These are phyloP conservation scores for Sutorius eximius DNA, from an alignment of 1,284 basidiomycete species.

Conservation along the genomic window DNA sequence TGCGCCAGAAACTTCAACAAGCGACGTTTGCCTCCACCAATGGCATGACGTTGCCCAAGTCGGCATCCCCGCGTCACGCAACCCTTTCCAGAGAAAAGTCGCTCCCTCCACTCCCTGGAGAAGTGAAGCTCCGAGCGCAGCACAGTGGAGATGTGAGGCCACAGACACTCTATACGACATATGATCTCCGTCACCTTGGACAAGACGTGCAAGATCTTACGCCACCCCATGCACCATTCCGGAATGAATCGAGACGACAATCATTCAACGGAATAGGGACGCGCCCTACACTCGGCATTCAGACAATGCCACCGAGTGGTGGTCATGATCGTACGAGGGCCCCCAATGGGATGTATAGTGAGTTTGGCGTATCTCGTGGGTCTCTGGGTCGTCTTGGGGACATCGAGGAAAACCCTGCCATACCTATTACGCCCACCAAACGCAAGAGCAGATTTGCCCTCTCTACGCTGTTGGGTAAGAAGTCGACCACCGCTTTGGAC, in stretches of 20 bases:
- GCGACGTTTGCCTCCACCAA: conserved; percentile 34
- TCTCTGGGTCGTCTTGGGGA: conserved; percentile 59
- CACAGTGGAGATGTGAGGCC: conserved; percentile 51
- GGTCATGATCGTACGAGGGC: conserved; percentile 30
- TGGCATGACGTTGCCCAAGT: conserved; percentile 31
- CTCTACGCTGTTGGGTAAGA: conserved; percentile 63
- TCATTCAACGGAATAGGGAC: conserved; percentile 69
- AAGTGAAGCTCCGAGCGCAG: conserved; percentile 45
- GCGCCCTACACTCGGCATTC: conserved; percentile 50
- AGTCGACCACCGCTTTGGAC: conserved; percentile 42
- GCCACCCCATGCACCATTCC: conserved; percentile 66
- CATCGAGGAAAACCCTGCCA: conserved; percentile 41
- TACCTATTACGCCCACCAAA: conserved; percentile 45
- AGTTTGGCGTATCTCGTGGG: conserved; percentile 65
- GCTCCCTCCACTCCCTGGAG: conserved; percentile 70
- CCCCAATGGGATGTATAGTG: conserved; percentile 50
- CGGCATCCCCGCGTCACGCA: conserved; percentile 34
- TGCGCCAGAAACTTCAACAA: conserved; percentile 47
- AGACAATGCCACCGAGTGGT: conserved; percentile 43
- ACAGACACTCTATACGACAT: conserved; percentile 62
- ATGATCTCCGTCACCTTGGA: conserved; percentile 50
- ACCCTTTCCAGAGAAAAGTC: conserved; percentile 65
- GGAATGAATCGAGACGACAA: conserved; percentile 61
- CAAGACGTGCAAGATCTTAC: conserved; percentile 47
- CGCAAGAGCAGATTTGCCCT: conserved; percentile 72